Evolutionary conservation across 208 protist genomes (phyloP), one percentile per base, ranked within the genome.

Genomic region (Trypanosoma grayi): DNA sequence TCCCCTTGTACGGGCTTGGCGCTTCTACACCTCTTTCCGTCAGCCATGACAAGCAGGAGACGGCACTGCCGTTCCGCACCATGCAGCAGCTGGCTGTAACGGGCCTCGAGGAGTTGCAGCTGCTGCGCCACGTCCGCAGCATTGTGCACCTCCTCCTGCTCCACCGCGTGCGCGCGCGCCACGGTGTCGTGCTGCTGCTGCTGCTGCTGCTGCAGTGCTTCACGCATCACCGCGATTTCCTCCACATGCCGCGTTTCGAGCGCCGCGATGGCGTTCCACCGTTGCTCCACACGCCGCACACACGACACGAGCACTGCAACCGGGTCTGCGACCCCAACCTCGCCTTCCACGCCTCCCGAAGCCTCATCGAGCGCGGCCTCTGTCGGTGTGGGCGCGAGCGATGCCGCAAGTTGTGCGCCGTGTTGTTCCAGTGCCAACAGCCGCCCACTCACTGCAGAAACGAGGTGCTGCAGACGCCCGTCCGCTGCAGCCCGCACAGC

Each of bases 51-150:
- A 34, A 55, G 18, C 13, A 65, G 22, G 11, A 45, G 24, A 11
- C 51, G 66, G 27, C 50, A 60, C n/a, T 72, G 66, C n/a, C 43
- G 58, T 27, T 65, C 33, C 40, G 60, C 31, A 4, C 25, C 51
- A 20, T 31, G 50, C 2, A 40, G 18, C 13, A 72, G 28, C 28
- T 54, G 31, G 41, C 0, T 60, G 31, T 51, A 70, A 3, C 20
- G 28, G 31, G 28, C 0, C 22, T 58, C 50, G 11, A 58, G 22
- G 1, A 16, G 34, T 22, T 37, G 28, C 16, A 64, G 13, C 11
- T 45, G 44, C 34, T 70, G 39, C n/a, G 18, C 16, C 27, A 62
- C 25, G 18, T 18, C 37, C 27, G 39, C 16, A 16, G 36, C 24
- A 16, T 14, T 33, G 6, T 47, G 18, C 14, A 56, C 36, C 16